Base-by-base conservation (phyloP, 495 filamentous ascomycete species). In the Staphylotrichum tortipilum region DNA sequence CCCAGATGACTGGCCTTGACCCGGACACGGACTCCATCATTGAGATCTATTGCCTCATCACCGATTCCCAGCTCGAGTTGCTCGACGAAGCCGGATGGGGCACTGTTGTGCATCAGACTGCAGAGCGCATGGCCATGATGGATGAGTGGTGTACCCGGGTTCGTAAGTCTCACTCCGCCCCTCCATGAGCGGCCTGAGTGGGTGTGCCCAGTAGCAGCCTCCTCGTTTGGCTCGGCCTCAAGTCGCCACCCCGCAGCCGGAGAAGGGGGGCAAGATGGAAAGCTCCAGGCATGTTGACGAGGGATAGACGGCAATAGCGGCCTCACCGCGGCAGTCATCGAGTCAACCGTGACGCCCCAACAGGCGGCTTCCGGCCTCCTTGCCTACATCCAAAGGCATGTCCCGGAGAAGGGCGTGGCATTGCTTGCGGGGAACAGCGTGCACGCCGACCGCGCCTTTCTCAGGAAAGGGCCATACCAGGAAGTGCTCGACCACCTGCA, bases 21-120 rank as follows among this genome's bases (percentile, higher is more conserved):
- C 71, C 80, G 2, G 78, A 84, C 24, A 78, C 66, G 17, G 94
- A 97, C 58, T 77, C 80, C 14, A 94, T 98, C 59, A 79, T 98
- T 55, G 88, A 94, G 61, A 85, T 98, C 26, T 92, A 84, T 66
- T 98, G 92, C 70, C 85, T 94, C 68, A 78, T 98, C 61, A 98
- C 94, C 7, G 81, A 91, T 57, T 73, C 77, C 36, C 68, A 89
- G 31, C 77, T 98, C 19, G 74, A 86, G 33, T 60, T 94, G 23
- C 67, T 95, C 11, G 89, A 96, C 37, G 68, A 78, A 11, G 64
- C 75, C 19, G 92, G 92, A 50, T 92, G 83, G 74, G 87, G 91
- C 52, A 75, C 77, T 11, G 75, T 94, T 38, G 80, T 98, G 47
- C 85, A 89, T 61, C 85, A 89, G 50, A 67, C 81, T 3, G 77